These are phyloP conservation scores for Colletotrichum liaoningense DNA, from an alignment of 2,329 filamentous ascomycete genomes.

Conservation along the genomic window DNA sequence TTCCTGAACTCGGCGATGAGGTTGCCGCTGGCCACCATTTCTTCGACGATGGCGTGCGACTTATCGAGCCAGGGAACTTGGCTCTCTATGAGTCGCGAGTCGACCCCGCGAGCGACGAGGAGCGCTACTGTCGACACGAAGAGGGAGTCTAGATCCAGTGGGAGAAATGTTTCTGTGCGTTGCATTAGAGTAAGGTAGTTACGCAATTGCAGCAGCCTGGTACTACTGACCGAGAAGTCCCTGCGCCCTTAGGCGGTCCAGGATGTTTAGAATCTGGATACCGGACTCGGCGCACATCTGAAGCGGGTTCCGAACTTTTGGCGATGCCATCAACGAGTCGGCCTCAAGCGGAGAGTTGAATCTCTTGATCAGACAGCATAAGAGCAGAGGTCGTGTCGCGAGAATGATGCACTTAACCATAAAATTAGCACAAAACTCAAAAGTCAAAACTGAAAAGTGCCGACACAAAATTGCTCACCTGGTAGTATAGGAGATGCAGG, in stretches of 20 bases:
- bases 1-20: conserved; percentile 56
- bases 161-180: conserved; percentile 54
- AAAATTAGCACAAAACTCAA: background rate
- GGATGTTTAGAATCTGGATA: conserved; percentile 49
- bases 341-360: conserved; percentile 42
- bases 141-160: conserved; percentile 56
- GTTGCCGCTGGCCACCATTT: conserved; percentile 58
- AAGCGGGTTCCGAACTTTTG: conserved; percentile 46
- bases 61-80: conserved; percentile 52
- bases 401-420: conserved; percentile 45
- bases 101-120: conserved; percentile 50
- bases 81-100: conserved; percentile 48
- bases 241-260: conserved; percentile 56
- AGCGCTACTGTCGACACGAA: conserved; percentile 57
- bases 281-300: conserved; percentile 50
- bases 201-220: background rate
- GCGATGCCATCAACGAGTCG: conserved; percentile 50
- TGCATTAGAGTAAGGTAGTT: too few species aligned
- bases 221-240: conserved; percentile 55
- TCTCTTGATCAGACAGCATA: conserved; percentile 47
- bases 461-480: conserved; percentile 37
- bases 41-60: conserved; percentile 56
- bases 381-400: conserved; percentile 44
- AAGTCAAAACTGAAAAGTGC: too few species aligned
- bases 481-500: conserved; percentile 47